Evolutionary conservation across 75 land plant species (phyloP).

Genomic region (Cunninghamia lanceolata): DNA sequence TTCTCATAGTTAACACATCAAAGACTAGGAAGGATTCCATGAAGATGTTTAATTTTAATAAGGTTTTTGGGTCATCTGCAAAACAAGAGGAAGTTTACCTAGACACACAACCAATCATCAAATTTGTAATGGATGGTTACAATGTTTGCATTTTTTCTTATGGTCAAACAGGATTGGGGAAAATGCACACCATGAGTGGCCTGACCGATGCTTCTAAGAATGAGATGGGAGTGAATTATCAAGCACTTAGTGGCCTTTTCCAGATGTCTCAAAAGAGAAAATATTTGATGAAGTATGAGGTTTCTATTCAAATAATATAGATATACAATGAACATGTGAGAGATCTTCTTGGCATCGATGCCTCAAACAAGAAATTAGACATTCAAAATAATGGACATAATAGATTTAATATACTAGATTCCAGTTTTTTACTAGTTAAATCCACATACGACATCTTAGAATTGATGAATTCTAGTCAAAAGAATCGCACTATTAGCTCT

Average conservation of each 20-base stretch:
- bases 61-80: constrained; percentile 28
- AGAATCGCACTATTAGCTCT: constrained; percentile 64
- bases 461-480: constrained; percentile 67
- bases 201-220: constrained; percentile 29
- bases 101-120: constrained; percentile 59
- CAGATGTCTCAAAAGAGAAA: constrained; percentile 42
- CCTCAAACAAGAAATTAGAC: constrained; percentile 52
- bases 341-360: constrained; percentile 58
- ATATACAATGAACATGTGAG: constrained; percentile 82
- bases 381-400: constrained; percentile 51
- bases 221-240: constrained; percentile 57
- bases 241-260: constrained; percentile 66
- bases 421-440: constrained; percentile 52
- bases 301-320: constrained; percentile 70
- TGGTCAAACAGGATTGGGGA: constrained; percentile 82
- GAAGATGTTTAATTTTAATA: constrained; percentile 23
- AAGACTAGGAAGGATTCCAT: constrained; percentile 20
- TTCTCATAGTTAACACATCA: constrained; percentile 14
- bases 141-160: constrained; percentile 89
- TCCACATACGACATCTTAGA: constrained; percentile 61
- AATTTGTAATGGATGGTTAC: constrained; percentile 80
- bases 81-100: constrained; percentile 48
- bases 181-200: constrained; percentile 79
- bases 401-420: constrained; percentile 72
- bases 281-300: constrained; percentile 43